These are phyloP conservation scores for Aphanomyces stellatus DNA, from an alignment of 352 stramenopile species.

Conservation along the genomic window DNA sequence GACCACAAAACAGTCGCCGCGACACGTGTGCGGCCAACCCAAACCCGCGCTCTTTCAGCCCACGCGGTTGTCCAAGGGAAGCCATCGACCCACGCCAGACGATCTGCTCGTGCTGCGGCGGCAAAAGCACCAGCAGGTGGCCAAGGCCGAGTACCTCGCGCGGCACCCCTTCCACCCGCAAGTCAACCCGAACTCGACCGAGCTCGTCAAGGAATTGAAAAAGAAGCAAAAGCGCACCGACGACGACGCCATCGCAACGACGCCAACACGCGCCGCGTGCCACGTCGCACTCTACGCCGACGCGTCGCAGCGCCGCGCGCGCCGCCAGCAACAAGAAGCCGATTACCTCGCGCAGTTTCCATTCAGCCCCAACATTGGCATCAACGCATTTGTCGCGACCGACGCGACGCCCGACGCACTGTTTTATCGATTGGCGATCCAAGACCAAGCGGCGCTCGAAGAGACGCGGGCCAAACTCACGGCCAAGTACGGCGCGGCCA, in stretches of 20 bases:
- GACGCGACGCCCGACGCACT: conserved; percentile 34
- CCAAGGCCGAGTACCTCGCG: conserved; percentile 57
- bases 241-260: too few relatives aligned
- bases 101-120: conserved; percentile 23
- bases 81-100: neutral
- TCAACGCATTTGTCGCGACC: conserved; percentile 31
- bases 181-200: conserved; percentile 60
- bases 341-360: conserved; percentile 55
- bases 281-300: conserved; percentile 67
- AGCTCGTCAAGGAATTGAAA: conserved; percentile 69
- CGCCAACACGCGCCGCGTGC: conserved; percentile 11
- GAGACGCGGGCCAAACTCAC: conserved; percentile 42
- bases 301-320: conserved; percentile 36
- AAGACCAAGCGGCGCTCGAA: conserved; percentile 58
- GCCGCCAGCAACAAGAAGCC: conserved; percentile 37
- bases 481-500: conserved; percentile 52
- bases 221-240: conserved; percentile 49
- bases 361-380: conserved; percentile 72
- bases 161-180: conserved; percentile 60
- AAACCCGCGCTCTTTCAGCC: conserved; percentile 63
- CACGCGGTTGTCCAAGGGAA: conserved; percentile 38
- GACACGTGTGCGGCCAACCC: conserved; percentile 34
- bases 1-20: neutral
- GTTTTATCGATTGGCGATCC: conserved; percentile 57
- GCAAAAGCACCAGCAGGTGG: conserved; percentile 41